phyloP scores from a whole-genome alignment of 202 grass and related monocot genomes.

The Alloteropsis angusta region DNA sequence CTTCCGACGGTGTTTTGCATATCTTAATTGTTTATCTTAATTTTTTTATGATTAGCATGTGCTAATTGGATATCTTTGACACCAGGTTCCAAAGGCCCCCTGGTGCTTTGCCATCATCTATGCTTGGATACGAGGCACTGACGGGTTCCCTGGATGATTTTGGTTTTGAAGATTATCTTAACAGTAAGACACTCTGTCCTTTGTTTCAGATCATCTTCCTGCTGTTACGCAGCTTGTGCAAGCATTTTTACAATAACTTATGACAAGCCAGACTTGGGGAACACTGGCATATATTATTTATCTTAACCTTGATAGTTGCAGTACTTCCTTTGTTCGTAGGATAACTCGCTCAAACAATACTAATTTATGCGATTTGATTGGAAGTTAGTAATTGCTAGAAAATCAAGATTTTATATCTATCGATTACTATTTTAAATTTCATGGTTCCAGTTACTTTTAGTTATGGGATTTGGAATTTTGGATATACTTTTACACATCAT shows the following conservation, averaged over 20 bases:
- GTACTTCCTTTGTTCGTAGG: neutral
- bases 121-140: constrained; percentile 81
- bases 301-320: neutral
- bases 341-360: neutral
- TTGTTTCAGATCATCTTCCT: neutral
- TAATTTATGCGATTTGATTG: neutral
- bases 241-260: neutral
- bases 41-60: neutral
- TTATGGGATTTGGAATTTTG: neutral
- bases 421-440: neutral
- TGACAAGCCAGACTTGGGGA: neutral
- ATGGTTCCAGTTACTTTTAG: neutral
- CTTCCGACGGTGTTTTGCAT: neutral
- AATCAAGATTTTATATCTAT: neutral
- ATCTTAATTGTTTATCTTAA: neutral
- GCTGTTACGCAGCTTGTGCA: neutral
- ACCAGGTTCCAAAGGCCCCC: constrained; percentile 86
- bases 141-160: constrained; percentile 96
- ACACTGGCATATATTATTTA: neutral
- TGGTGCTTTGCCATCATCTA: constrained; percentile 67
- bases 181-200: constrained; percentile 40
- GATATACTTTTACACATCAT: neutral
- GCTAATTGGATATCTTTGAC: constrained; percentile 1
- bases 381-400: neutral
- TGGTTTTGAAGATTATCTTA: constrained; percentile 95